A percentile compares a stretch with the other conserved stretches of the same genome.
phyloP scores from a whole-genome alignment of 371 early-diverging fungal genomes.

The Funneliformis caledonium region DNA sequence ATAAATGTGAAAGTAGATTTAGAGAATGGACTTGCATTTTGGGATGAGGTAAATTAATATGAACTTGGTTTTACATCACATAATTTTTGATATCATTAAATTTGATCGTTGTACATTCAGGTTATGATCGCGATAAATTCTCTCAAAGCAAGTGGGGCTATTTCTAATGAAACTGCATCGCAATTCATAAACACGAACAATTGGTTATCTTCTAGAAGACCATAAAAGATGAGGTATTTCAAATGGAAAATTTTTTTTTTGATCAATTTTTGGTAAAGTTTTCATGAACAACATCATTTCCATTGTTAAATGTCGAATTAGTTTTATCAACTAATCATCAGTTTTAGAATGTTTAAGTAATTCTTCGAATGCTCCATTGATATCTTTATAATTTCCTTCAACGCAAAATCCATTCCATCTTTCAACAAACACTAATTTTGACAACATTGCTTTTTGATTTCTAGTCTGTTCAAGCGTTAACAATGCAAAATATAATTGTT shows the following conservation, averaged over 20 bases:
- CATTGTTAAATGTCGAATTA: no score
- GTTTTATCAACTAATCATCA: no score
- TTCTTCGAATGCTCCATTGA: conserved; percentile 15
- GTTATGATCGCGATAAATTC: conserved; percentile 24
- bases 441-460: conserved; percentile 22
- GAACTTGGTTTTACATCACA: background rate
- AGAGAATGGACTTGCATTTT: conserved; percentile 56
- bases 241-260: background rate
- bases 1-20: conserved; percentile 52
- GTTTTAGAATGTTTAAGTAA: background rate
- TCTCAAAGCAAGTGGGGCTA: conserved; percentile 8
- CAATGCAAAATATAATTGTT: conserved; percentile 27
- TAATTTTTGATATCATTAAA: background rate
- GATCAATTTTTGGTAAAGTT: no score
- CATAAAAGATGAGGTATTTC: background rate
- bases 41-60: conserved; percentile 50
- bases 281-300: no score
- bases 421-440: conserved; percentile 34
- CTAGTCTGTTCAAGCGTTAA: background rate
- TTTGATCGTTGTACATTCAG: background rate
- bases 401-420: conserved; percentile 27
- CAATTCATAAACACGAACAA: conserved; percentile 38
- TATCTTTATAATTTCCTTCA: conserved; percentile 28
- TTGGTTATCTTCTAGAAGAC: conserved; percentile 35
- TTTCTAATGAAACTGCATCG: conserved; percentile 22